Evolutionary conservation across 1,284 basidiomycete genomes (phyloP), one percentile per base, ranked within the genome.

Genomic region (Cronartium quercuum): DNA sequence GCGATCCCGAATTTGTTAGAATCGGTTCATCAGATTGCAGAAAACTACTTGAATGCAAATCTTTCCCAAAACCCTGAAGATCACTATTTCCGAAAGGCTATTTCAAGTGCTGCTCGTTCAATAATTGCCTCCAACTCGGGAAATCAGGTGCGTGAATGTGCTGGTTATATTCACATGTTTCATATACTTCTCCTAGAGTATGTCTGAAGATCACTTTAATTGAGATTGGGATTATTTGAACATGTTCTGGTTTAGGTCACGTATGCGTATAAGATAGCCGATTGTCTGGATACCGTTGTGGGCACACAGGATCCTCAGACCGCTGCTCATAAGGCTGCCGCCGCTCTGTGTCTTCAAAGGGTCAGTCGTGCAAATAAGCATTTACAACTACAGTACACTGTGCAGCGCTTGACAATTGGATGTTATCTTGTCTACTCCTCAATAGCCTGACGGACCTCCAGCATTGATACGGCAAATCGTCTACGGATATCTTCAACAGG

Each of bases 401-500:
- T 47, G 6, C 41, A 35, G 21, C 15, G 15, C 42, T 18, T 34
- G 44, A 38, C 6, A 12, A 51, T 61, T 55, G 29, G 15, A 15
- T 51, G 13, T 21, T 21, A 1, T 51, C 47, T 34, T 60, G 2
- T 60, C 24, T 12, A 13, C 12, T 63, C 38, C 3, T 38, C 13
- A 60, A 74, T 37, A 74, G 70, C 70, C 70, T 10, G 64, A 74
- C 24, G 70, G 70, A 55, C 70, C 70, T 18, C 51, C 41, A 12
- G 70, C 70, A 18, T 57, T 62, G 24, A 35, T 66, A 7, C 62
- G 64, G 12, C 44, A 74, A 44, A 74, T 74, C 9, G 24, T 74
- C 51, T 74, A 74, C 42, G 70, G 70, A n/a, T 74, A 74, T 41
- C 61, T 66, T 60, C 63, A 74, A 66, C 70, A 74, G 55, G 70